Conservation (phyloP, 305 asterid species). For the Vinca major region DNA sequence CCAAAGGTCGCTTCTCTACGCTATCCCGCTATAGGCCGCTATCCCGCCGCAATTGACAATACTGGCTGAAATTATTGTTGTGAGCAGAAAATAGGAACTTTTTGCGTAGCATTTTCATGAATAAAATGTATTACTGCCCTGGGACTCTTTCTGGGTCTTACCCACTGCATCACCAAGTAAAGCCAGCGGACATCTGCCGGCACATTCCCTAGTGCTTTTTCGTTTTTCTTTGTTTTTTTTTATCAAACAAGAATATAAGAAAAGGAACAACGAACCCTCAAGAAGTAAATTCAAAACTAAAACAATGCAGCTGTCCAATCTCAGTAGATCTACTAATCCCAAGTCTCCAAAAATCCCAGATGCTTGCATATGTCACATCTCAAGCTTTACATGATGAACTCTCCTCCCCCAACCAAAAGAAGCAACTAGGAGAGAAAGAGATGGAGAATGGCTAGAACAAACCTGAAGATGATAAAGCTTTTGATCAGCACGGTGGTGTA, state of each 20-base stretch:
- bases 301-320: neutral
- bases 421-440: neutral
- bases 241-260: neutral
- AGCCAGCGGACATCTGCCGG: too few species aligned
- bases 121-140: too few species aligned
- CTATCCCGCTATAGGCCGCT: too few species aligned
- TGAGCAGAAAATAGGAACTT: too few species aligned
- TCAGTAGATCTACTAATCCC: neutral
- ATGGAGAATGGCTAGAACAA: constrained; percentile 5
- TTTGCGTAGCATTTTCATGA: too few species aligned
- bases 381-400: neutral
- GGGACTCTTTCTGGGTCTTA: too few species aligned
- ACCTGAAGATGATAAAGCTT: constrained; percentile 99
- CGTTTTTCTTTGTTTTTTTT: too few species aligned
- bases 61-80: too few species aligned
- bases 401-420: neutral
- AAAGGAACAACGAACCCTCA: neutral
- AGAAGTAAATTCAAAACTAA: neutral
- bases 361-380: neutral
- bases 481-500: constrained; percentile 83
- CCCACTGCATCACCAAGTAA: too few species aligned
- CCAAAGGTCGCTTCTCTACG: too few species aligned
- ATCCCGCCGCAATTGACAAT: too few species aligned
- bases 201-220: too few species aligned
- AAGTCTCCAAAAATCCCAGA: neutral